Conservation (phyloP, 2,329 filamentous ascomycete genomes). For the Alternaria triticimaculans region DNA sequence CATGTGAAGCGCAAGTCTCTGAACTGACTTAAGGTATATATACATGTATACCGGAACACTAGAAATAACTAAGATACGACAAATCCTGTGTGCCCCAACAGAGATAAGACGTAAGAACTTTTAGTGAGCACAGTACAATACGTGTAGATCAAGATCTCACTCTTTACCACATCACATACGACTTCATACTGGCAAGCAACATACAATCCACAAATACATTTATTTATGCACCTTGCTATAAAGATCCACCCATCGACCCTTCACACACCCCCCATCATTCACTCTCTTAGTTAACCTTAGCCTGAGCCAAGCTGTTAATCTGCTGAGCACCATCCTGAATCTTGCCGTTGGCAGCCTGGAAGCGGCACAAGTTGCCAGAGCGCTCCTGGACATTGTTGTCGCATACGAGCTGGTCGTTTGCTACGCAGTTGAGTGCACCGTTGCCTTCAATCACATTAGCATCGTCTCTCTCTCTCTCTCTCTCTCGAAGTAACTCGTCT, state of each 20-base stretch:
- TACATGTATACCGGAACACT: not conserved
- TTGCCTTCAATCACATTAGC: slow-evolving; percentile 1
- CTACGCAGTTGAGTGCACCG: slow-evolving; percentile 26
- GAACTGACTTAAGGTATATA: not conserved
- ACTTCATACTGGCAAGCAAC: too few species aligned
- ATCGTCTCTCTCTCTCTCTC: not conserved
- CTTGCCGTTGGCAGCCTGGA: slow-evolving; percentile 16
- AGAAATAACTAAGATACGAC: fast-evolving
- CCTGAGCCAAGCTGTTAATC: slow-evolving; percentile 17
- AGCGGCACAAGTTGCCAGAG: slow-evolving; percentile 22
- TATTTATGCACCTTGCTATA: not conserved
- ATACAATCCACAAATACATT: not conserved
- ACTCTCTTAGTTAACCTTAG: slow-evolving; percentile 18
- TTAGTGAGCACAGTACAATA: too few species aligned
- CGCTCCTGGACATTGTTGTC: slow-evolving; percentile 23
- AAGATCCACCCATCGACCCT: not conserved
- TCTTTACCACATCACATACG: not conserved
- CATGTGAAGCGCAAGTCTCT: not conserved
- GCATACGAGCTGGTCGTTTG: slow-evolving; percentile 22
- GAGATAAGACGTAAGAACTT: too few species aligned
- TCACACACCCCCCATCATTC: not conserved
- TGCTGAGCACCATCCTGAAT: slow-evolving; percentile 17
- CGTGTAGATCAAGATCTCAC: too few species aligned
- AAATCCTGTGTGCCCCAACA: fast-evolving
- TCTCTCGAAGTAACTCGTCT: too few species aligned